phyloP scores from a whole-genome alignment of 495 filamentous ascomycete genomes.

The Aspergillus ellipticus region DNA sequence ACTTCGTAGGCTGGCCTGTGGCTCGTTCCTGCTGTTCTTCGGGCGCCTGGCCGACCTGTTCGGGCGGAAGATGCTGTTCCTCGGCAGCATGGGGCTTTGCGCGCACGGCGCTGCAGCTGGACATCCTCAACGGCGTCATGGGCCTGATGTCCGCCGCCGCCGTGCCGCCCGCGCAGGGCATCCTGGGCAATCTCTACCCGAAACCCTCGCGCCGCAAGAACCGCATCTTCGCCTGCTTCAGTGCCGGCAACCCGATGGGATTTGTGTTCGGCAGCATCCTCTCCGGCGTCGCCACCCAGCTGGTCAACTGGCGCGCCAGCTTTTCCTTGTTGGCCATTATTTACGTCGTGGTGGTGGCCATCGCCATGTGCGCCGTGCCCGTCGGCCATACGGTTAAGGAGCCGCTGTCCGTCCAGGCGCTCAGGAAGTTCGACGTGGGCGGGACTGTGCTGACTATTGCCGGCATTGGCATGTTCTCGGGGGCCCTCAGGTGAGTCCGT shows the following conservation, averaged over 20 bases:
- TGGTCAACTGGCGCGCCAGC: constrained; percentile 63
- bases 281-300: constrained; percentile 61
- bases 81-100: constrained; percentile 63
- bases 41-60: constrained; percentile 72
- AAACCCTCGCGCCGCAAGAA: constrained; percentile 61
- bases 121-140: constrained; percentile 60
- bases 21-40: constrained; percentile 69
- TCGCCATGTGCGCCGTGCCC: constrained; percentile 65
- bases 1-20: constrained; percentile 54
- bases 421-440: constrained; percentile 61
- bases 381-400: constrained; percentile 46
- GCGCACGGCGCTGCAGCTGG: constrained; percentile 58
- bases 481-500: constrained; percentile 57
- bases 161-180: constrained; percentile 64
- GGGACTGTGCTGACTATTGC: constrained; percentile 61
- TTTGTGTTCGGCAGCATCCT: constrained; percentile 65
- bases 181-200: constrained; percentile 61
- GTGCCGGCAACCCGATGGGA: constrained; percentile 66
- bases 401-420: constrained; percentile 31
- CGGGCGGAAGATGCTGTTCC: constrained; percentile 66
- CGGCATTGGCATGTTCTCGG: constrained; percentile 63
- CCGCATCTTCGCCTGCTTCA: constrained; percentile 64
- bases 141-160: constrained; percentile 60
- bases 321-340: constrained; percentile 65
- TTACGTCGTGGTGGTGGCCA: constrained; percentile 53